Evolutionary conservation across 805 yeast species (phyloP), one percentile per base, ranked within the genome.

Genomic region (Lipomyces chichibuensis): DNA sequence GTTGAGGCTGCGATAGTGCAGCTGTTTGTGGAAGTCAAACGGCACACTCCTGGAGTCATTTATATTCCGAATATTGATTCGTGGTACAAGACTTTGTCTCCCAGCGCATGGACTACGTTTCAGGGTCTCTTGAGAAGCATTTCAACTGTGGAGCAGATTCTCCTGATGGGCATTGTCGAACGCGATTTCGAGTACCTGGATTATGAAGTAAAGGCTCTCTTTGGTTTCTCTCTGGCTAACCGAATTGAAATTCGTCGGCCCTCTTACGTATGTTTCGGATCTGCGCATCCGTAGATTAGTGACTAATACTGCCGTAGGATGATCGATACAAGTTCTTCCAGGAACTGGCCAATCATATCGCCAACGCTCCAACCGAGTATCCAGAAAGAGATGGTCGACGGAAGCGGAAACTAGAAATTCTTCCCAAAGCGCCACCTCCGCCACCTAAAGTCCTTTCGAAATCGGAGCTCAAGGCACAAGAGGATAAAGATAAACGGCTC

Each of bases 41-140:
- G 96, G 74, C 96, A 94, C 70, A 89, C 90, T 66, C 99, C 98
- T 0, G 85, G 97, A 8, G 88, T 95, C 17, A 79, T 95, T 1
- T 89, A 85, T 75, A 85, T 95, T 60, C 97, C 98, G 2, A 89
- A 90, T 74, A 79, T 92, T 61, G 92, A 92, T 65, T 84, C 87
- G 9, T 92, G 97, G 92, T 80, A 83, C 63, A 82, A 80, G 11
- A 87, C 91, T 3, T 84, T 91, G 51, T 85, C 92, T 0, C 86
- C 84, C 13, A 82, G 91, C 1, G 91, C 93, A 0, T 85, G 85
- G 69, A 85, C 92, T 0, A 88, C 95, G 1, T 82, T 95, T 46
- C 81, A 86, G 27, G 88, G 92, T 32, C 79, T 93, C 67, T 79
- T 94, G 58, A 82, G 91, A 65, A 84, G 88, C 6, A 80, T 94